Base-by-base conservation (phyloP, 2,329 filamentous ascomycete genomes). In the Talaromyces sp. region DNA sequence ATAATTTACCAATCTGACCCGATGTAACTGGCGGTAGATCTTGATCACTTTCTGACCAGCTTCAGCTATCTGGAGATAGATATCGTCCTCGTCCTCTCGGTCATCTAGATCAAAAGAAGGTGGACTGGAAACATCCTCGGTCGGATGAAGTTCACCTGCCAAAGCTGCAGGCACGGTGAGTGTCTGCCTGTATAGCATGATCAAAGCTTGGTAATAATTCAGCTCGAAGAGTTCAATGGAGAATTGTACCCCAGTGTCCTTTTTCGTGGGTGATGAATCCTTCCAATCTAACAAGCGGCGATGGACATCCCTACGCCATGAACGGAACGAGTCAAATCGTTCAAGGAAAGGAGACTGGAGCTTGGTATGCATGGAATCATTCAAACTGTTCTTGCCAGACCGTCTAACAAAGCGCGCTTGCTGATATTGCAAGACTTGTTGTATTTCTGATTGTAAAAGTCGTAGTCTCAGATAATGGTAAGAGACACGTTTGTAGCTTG, bases 141-240 rank as follows among this genome's bases (percentile, higher is more conserved):
- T 80, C 2, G 82, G 81, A 44, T 80, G 83, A 6, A 87, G 87
- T 76, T 97, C 93, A 60, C 87, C 87, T 60, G 93, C 91, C 63
- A 98, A 87, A 71, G 92, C 87, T 44, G 89, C 86, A 0, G 93
- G 93, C 18, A 96, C 91, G 56, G 91, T 89, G 65, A 96, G 77
- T 74, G 92, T 95, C 75, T 96, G 93, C 61, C 93, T 84, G 74
- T 98, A 98, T 21, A 98, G 84, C 88, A 97, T 92, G 68, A 97
- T 96, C 65, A 98, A 88, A 3, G 92, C 92, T 74, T 97, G 93
- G 93, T 93, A 98, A 76, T 98, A 98, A 75, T 98, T 98, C 65
- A 98, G 83, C 70, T 97, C 92, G 4, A 97, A 78, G 70, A 98
- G 96, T 62, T 96, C 89, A 1, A 91, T 87, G 0, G 90, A 92